Conservation (phyloP, 2,329 filamentous ascomycete genomes). For the Botrytis hyacinthi region DNA sequence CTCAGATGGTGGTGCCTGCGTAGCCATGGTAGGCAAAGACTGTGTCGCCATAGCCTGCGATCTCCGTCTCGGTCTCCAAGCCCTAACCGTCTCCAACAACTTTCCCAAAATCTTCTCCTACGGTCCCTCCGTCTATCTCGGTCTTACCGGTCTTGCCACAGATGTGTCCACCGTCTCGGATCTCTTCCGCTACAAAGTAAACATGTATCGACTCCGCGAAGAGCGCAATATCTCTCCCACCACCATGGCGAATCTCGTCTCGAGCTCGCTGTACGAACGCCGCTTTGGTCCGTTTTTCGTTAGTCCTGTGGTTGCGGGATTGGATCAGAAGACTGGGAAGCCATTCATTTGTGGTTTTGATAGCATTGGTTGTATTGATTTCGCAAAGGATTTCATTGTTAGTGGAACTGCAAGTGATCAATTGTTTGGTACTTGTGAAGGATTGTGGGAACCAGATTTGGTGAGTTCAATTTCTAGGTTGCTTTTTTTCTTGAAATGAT, state of each 20-base stretch:
- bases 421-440: constrained; percentile 98
- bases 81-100: constrained; percentile 98
- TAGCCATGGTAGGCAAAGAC: constrained; percentile 99
- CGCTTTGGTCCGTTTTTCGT: constrained; percentile 97
- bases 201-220: constrained; percentile 99
- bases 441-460: constrained; percentile 95
- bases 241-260: constrained; percentile 96
- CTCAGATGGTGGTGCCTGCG: constrained; percentile 82
- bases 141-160: constrained; percentile 92
- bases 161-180: constrained; percentile 93
- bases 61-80: constrained; percentile 92
- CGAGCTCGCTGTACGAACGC: constrained; percentile 85
- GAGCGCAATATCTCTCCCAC: constrained; percentile 92
- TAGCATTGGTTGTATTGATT: constrained; percentile 98
- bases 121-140: constrained; percentile 83
- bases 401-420: constrained; percentile 95
- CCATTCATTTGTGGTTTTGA: constrained; percentile 99
- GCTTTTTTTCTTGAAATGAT: not conserved
- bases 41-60: constrained; percentile 99
- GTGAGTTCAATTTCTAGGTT: constrained; percentile 50
- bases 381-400: constrained; percentile 99
- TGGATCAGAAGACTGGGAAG: constrained; percentile 90
- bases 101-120: constrained; percentile 99
- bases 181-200: constrained; percentile 99
- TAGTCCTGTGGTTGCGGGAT: constrained; percentile 87